Percentiles rank a stretch among this genome's conserved stretches.
phyloP scores from a whole-genome alignment of 345 rosid species.

The Rhizophora mangle region DNA sequence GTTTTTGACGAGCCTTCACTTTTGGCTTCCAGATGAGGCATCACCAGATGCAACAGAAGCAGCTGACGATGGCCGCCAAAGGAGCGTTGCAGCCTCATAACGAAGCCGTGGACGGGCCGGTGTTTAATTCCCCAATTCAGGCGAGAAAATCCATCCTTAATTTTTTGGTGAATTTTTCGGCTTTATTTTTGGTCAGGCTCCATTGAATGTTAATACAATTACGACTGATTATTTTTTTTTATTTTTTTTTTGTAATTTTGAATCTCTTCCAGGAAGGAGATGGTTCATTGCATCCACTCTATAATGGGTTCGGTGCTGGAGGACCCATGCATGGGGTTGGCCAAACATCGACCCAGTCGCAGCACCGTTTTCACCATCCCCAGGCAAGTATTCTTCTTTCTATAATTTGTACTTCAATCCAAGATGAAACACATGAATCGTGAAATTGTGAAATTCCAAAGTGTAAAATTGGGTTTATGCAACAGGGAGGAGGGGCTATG shows the following conservation, averaged over 20 bases:
- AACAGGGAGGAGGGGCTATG: slow-evolving; percentile 22
- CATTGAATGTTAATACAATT: neutral
- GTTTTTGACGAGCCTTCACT: slow-evolving; percentile 38
- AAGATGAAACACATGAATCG: too few relatives aligned
- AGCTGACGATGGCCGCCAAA: slow-evolving; percentile 46
- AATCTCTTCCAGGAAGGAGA: slow-evolving; percentile 36
- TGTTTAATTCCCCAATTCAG: slow-evolving; percentile 42
- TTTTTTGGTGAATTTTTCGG: too few relatives aligned
- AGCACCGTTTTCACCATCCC: slow-evolving; percentile 55
- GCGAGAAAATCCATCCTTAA: slow-evolving; percentile 5
- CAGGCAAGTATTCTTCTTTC: slow-evolving; percentile 28
- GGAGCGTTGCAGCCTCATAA: slow-evolving; percentile 21
- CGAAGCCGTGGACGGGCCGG: slow-evolving; percentile 44
- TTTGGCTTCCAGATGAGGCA: slow-evolving; percentile 38
- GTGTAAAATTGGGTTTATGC: neutral
- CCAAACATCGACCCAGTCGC: slow-evolving; percentile 29
- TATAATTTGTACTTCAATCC: neutral
- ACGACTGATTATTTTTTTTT: neutral
- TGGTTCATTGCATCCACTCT: slow-evolving; percentile 43
- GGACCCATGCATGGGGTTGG: slow-evolving; percentile 52
- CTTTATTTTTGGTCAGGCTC: too few relatives aligned
- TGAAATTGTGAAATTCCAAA: too few relatives aligned
- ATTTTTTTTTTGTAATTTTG: neutral
- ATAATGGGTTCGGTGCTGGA: slow-evolving; percentile 53
- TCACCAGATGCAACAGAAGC: slow-evolving; percentile 62